A percentile compares a stretch with the other conserved stretches of the same genome.
phyloP scores from a whole-genome alignment of 768 basidiomycete genomes.

The Pluteus cervinus region DNA sequence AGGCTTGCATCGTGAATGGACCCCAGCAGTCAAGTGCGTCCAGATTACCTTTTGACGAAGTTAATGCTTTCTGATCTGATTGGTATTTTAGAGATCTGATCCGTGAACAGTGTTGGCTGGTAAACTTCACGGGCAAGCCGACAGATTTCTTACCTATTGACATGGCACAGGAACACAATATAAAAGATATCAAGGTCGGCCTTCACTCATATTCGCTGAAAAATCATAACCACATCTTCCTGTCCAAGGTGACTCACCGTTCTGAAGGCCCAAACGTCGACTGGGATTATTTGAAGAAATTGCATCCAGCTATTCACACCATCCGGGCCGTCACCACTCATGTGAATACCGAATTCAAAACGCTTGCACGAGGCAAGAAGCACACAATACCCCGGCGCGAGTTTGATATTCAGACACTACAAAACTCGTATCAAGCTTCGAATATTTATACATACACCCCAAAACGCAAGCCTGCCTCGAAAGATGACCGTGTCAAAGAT shows the following conservation, averaged over 20 bases:
- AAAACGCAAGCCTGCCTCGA: conserved; percentile 12
- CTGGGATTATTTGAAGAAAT: conserved; percentile 24
- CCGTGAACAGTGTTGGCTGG: conserved; percentile 22
- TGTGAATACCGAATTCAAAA: conserved; percentile 21
- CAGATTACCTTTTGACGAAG: too few species aligned
- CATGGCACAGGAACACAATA: conserved; percentile 27
- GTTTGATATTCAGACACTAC: conserved; percentile 13
- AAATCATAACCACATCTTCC: too few species aligned
- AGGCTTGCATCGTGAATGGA: conserved; percentile 23
- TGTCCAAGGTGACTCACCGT: conserved; percentile 25
- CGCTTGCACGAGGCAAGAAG: conserved; percentile 16
- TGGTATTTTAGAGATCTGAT: conserved; percentile 17
- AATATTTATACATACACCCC: conserved; percentile 12
- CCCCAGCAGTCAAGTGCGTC: conserved; percentile 20
- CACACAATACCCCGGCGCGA: conserved; percentile 22
- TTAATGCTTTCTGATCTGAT: background rate
- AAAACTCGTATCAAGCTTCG: conserved; percentile 13
- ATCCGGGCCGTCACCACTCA: conserved; percentile 16
- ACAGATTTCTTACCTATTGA: conserved; percentile 22
- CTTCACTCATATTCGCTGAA: too few species aligned
- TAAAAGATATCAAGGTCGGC: conserved; percentile 31
- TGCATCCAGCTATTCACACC: conserved; percentile 25
- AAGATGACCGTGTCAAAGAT: conserved; percentile 13
- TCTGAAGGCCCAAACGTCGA: conserved; percentile 24
- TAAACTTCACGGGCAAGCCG: conserved; percentile 20